Evolutionary conservation across 2,329 filamentous ascomycete species (phyloP).

Genomic region (Thyridium curvatum): DNA sequence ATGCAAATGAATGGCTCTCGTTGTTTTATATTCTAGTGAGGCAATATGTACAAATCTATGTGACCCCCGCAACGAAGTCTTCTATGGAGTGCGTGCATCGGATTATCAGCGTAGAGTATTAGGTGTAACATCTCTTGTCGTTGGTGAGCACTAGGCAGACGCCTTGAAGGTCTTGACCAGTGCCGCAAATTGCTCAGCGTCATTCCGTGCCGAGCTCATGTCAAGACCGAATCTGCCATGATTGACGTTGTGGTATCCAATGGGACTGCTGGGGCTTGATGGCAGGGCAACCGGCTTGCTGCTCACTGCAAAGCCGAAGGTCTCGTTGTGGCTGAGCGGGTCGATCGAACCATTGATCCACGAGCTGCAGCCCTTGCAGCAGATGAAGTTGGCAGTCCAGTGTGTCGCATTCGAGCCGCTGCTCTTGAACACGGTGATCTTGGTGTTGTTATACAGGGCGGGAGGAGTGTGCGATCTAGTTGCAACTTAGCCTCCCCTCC

Average conservation of each 20-base stretch:
- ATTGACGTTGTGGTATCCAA: slow-evolving; percentile 5
- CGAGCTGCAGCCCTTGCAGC: slow-evolving; percentile 4
- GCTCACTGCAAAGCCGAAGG: slow-evolving; percentile 5
- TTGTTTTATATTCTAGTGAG: no score
- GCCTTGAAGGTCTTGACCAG: neutral
- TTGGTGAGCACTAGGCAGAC: no score
- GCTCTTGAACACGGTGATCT: neutral
- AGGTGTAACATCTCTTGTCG: no score
- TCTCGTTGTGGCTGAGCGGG: slow-evolving; percentile 3
- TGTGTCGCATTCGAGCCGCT: slow-evolving; percentile 5
- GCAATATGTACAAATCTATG: no score
- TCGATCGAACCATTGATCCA: slow-evolving; percentile 3
- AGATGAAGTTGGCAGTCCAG: slow-evolving; percentile 6
- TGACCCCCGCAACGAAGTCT: no score
- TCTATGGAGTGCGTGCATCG: no score
- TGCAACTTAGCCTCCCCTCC: neutral
- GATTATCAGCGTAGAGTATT: no score
- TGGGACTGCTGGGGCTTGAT: neutral
- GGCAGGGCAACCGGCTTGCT: slow-evolving; percentile 1
- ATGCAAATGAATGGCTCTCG: no score
- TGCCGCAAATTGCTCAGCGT: neutral
- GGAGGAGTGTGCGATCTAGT: neutral
- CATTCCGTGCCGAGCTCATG: slow-evolving; percentile 1
- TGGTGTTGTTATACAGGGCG: slow-evolving; percentile 3
- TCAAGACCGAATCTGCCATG: slow-evolving; percentile 5